phyloP scores from a whole-genome alignment of 148 eudicot genomes.

The Silene uniflora region DNA sequence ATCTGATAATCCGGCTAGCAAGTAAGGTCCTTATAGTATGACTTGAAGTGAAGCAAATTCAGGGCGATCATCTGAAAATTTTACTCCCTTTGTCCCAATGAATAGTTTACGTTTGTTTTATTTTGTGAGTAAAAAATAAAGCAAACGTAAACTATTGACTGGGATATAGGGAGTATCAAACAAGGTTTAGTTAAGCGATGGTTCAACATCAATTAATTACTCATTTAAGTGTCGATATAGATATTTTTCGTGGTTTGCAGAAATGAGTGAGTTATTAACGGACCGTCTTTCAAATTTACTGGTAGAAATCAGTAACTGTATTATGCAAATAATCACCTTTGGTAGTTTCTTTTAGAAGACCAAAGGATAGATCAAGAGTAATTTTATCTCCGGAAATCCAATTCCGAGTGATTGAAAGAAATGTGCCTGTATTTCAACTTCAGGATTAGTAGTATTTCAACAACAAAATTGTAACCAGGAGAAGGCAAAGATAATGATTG shows the following conservation, averaged over 20 bases:
- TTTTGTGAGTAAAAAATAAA: too few species aligned
- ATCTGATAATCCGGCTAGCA: constrained; percentile 58
- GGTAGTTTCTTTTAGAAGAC: constrained; percentile 56
- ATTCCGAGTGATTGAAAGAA: constrained; percentile 48
- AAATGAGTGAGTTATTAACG: not conserved
- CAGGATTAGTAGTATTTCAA: not conserved
- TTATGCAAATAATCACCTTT: constrained; percentile 40
- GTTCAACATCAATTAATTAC: too few species aligned
- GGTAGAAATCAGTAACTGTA: not conserved
- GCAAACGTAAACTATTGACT: too few species aligned
- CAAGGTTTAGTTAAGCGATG: too few species aligned
- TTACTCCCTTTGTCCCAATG: too few species aligned
- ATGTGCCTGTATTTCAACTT: constrained; percentile 47
- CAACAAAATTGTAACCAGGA: constrained; percentile 45
- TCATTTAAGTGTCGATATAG: not conserved
- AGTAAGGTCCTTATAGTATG: too few species aligned
- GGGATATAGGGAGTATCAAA: too few species aligned
- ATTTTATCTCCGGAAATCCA: constrained; percentile 63
- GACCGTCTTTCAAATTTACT: not conserved
- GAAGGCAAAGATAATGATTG: constrained; percentile 35
- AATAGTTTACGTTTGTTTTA: too few species aligned
- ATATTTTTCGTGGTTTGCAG: not conserved
- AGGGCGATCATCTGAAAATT: constrained; percentile 68
- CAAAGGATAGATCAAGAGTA: constrained; percentile 49
- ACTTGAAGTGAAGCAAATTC: constrained; percentile 54